Evolutionary conservation across 768 basidiomycete species (phyloP).

Genomic region (Asterophora lycoperdoides): DNA sequence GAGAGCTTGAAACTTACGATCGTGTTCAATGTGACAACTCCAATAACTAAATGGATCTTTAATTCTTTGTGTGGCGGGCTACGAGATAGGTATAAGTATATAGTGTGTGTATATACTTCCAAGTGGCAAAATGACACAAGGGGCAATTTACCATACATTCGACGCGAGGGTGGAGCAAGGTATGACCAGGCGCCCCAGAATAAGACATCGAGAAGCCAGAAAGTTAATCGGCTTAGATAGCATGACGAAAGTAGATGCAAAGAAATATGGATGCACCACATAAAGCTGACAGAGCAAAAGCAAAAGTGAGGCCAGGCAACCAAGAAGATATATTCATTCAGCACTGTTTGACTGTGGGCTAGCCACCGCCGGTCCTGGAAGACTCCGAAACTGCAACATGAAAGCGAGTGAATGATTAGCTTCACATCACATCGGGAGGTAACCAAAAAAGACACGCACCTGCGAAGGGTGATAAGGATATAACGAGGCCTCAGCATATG

Average conservation of each 20-base stretch:
- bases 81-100: too few species aligned
- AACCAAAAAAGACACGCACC: conserved; percentile 14
- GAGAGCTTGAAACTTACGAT: neutral
- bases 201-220: too few species aligned
- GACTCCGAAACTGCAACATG: conserved; percentile 9
- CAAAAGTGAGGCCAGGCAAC: neutral
- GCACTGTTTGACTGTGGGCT: neutral
- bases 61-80: too few species aligned
- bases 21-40: too few species aligned
- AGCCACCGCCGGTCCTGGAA: conserved; percentile 13
- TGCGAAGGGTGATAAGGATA: conserved; percentile 31
- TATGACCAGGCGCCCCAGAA: too few species aligned
- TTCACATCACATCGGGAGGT: neutral
- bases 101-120: too few species aligned
- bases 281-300: neutral
- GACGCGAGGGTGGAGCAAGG: too few species aligned
- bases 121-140: too few species aligned
- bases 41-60: too few species aligned
- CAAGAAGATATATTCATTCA: neutral
- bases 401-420: neutral
- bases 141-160: too few species aligned
- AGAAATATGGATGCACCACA: neutral
- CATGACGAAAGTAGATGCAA: neutral
- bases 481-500: conserved; percentile 22
- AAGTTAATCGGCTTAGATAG: neutral